Base-by-base conservation (phyloP, 306 rosid genomes). In the Rubus parviflorus region DNA sequence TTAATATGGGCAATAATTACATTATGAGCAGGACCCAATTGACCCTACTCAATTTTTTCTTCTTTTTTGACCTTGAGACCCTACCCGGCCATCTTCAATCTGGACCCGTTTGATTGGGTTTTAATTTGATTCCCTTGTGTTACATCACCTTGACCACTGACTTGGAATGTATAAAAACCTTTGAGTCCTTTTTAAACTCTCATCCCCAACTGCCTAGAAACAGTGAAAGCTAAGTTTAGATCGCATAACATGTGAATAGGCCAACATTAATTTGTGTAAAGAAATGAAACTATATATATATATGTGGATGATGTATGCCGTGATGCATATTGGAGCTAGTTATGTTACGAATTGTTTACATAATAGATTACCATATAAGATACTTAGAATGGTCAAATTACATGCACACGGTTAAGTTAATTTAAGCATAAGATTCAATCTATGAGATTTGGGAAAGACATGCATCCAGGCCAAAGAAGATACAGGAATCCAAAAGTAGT, bases 101-200 rank as follows among this genome's bases (percentile, higher is more conserved):
- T 53, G 81, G 37, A 43, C 66, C 30, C 6, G 35, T 70, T 42
- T 48, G 62, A 68, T 51, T 61, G 54, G 85, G 49, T 25, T 58
- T 70, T 58, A 30, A 0, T 14, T 46, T 16, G 66, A 58, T 42
- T 62, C 22, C n/a, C 62, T 75, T 22, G 56, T 40, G 70, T 65
- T 75, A 25, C 66, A 63, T 75, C 83, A 75, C 49, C 20, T 80
- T 72, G 84, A 66, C 83, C 77, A 56, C 78, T 57, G 75, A 71
- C 63, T 76, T 75, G 78, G 83, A 83, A 79, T 65, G 58, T 54
- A 22, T 43, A 20, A 7, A 40, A 2, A 8, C 6, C 40, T 70
- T 46, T 35, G 30, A 25, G 30, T 25, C 30, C 30, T 76, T 17
- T 49, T 12, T 19, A 43, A 8, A 43, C 30, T 23, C 22, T 43